Evolutionary conservation across 352 stramenopile genomes (phyloP), one percentile per base, ranked within the genome.

Genomic region (Phytophthora vignae): DNA sequence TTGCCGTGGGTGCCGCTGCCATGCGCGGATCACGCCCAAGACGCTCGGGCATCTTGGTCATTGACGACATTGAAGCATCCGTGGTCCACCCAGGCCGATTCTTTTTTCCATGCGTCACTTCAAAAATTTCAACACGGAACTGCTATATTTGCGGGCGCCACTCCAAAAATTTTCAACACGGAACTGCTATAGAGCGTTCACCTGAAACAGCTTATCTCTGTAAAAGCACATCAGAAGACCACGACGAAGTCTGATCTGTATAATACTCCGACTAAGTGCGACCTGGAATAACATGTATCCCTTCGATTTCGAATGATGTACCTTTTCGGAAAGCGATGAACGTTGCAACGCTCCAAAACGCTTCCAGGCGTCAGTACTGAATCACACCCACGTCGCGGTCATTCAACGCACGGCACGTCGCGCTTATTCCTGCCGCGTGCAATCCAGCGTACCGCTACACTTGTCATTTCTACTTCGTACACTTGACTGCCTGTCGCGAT

Each of bases 401-500:
- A 31, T 31, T 31, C 27, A 31, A 31, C 27, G 27, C 25, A 5
- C n/a, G n/a, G n/a, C n/a, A n/a, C n/a, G n/a, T 31, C 27, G 27
- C 27, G 27, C 27, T 31, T 31, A 7, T 31, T 31, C 27, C 27
- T 31, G 27, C 27, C 3, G 27, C 27, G 3, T 31, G 2, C 27
- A 31, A 6, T 31, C 27, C 27, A 42, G 10, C 33, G 4, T 40
- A 40, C 33, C 33, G 33, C 5, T 42, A 42, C 36, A 42, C 40
- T 49, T 9, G 14, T 15, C 15, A n/a, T 10, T 49, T 49, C 40
- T 49, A 8, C 40, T 21, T 42, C 36, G 36, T 38, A 38, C 8
- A 11, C 31, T 52, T 52, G 5, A 17, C n/a, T 8, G 21, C 55
- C 14, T 38, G 60, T 29, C 38, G 17, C 40, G 4, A 92, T 92